Base-by-base conservation (phyloP, 139 green algal genomes). In the Spirogloea muscicola region DNA sequence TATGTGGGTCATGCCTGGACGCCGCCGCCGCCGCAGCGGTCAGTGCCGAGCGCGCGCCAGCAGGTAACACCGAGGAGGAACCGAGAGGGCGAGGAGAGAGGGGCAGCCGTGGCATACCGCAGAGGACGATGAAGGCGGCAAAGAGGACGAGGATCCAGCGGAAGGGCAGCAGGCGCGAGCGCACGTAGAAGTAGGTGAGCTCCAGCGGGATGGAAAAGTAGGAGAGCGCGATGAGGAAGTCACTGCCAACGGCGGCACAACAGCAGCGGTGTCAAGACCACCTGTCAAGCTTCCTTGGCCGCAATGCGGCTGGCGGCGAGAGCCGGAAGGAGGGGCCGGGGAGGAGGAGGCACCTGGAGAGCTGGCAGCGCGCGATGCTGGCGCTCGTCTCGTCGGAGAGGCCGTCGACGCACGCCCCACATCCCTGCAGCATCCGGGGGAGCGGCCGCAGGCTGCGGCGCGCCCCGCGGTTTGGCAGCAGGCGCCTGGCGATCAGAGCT, bases 141-240 rank as follows among this genome's bases (percentile, higher is more conserved):
- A 77, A 77, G 38, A 70, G 69, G 33, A 77, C 33, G 18, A 77
- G 52, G 7, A 77, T 57, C 69, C 69, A 77, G 29, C 69, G 69
- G 55, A 59, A 41, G 18, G 69, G 69, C 1, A 77, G 57, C 6
- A 77, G 7, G n/a, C 55, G 67, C 33, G 68, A 44, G 21, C 29
- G 25, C 29, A 29, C 18, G 58, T 52, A 65, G 42, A 68, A 74
- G 39, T 68, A 74, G 3, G 69, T 10, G 33, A 77, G 69, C 69
- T 77, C 52, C 3, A 77, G 31, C 7, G 69, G 69, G 34, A 77
- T 77, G 36, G 69, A 77, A 25, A 77, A 77, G 48, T 77, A 77
- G 4, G 69, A 52, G 21, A 77, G 69, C 0, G 69, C 69, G 31
- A 77, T 77, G 31, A 77, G 57, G 37, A 70, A 69, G 69, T 77